Evolutionary conservation across 371 early-diverging fungal genomes (phyloP).

Genomic region (Mucor plumbeus): DNA sequence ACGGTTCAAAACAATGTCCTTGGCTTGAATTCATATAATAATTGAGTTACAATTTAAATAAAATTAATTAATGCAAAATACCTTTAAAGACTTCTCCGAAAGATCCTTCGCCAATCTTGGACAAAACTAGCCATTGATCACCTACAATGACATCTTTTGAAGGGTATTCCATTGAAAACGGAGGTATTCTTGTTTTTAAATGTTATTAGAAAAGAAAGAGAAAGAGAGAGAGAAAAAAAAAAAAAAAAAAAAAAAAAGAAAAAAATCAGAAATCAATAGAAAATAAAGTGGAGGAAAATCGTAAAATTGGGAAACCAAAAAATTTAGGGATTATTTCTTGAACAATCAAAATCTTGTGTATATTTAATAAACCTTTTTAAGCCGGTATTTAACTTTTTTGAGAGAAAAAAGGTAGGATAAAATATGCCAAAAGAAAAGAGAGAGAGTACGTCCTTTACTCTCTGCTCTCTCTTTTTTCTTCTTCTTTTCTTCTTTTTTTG

Average conservation of each 20-base stretch:
- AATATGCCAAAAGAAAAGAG: constrained; percentile 1
- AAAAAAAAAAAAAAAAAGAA: background rate
- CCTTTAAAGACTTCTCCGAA: constrained; percentile 72
- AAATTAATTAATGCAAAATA: constrained; percentile 23
- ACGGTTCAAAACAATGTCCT: constrained; percentile 46
- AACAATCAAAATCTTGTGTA: background rate
- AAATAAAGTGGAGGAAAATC: background rate
- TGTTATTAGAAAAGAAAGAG: background rate
- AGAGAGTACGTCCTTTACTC: constrained; percentile 4
- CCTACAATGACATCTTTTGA: constrained; percentile 54
- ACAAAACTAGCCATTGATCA: constrained; percentile 60
- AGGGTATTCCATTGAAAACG: constrained; percentile 6
- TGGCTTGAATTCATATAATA: constrained; percentile 32
- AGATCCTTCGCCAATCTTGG: constrained; percentile 66
- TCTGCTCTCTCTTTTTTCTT: background rate
- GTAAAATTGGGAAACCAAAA: background rate
- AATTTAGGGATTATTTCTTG: constrained; percentile 9
- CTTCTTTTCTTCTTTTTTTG: background rate
- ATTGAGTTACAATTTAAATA: constrained; percentile 12
- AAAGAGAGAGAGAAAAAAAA: constrained; percentile 14
- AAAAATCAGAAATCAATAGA: constrained; percentile 12
- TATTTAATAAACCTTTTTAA: too few relatives aligned
- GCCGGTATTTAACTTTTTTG: background rate
- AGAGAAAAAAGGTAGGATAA: background rate
- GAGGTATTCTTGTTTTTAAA: background rate